phyloP scores from a whole-genome alignment of 768 basidiomycete genomes.

The Leucosporidium creatinivorum region DNA sequence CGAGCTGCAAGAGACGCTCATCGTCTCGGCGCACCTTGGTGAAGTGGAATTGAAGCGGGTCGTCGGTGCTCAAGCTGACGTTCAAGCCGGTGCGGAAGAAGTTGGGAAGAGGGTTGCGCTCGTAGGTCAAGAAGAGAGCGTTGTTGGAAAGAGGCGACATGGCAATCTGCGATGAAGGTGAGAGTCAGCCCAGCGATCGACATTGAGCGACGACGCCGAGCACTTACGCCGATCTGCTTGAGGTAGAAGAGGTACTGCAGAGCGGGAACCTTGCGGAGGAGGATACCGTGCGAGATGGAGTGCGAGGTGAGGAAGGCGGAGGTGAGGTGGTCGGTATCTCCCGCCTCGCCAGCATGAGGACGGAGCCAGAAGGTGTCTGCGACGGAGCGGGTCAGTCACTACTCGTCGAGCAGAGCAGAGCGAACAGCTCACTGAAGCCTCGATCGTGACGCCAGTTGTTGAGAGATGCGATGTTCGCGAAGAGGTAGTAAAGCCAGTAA shows the following conservation, averaged over 20 bases:
- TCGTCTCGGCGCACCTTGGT: slow-evolving; percentile 61
- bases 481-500: slow-evolving; percentile 90
- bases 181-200: no score
- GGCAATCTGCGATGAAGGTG: slow-evolving; percentile 53
- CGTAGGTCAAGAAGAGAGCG: slow-evolving; percentile 90
- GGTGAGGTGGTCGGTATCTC: slow-evolving; percentile 93
- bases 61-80: slow-evolving; percentile 91
- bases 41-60: slow-evolving; percentile 94
- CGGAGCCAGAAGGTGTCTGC: slow-evolving; percentile 92
- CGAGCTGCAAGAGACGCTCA: not conserved
- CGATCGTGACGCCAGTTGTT: slow-evolving; percentile 83
- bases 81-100: slow-evolving; percentile 92
- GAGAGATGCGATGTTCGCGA: slow-evolving; percentile 86
- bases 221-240: slow-evolving; percentile 62
- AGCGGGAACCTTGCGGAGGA: slow-evolving; percentile 93
- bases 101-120: slow-evolving; percentile 91
- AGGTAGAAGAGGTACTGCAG: slow-evolving; percentile 95
- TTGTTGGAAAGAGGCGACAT: slow-evolving; percentile 99
- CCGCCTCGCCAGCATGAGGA: slow-evolving; percentile 95
- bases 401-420: not conserved
- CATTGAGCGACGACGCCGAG: no score
- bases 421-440: slow-evolving; percentile 70
- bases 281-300: slow-evolving; percentile 98
- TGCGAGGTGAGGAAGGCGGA: slow-evolving; percentile 94
- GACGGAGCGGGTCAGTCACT: slow-evolving; percentile 12